Conservation (phyloP, 2,329 filamentous ascomycete species). For the Aspergillus sp. region DNA sequence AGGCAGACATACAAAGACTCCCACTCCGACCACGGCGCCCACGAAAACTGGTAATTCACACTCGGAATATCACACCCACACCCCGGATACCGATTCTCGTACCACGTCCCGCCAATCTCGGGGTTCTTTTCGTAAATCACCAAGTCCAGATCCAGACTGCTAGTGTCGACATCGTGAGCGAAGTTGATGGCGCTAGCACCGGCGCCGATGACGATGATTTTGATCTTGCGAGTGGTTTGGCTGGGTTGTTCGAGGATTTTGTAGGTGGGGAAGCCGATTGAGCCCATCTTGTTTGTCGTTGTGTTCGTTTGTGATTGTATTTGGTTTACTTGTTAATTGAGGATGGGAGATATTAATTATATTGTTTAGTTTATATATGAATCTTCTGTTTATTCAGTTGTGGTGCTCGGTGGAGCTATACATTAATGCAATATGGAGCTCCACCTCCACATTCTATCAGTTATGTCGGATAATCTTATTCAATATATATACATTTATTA, state of each 20-base stretch:
- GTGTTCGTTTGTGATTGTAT: slow-evolving; percentile 3
- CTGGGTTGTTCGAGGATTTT: slow-evolving; percentile 8
- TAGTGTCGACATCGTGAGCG: slow-evolving; percentile 10
- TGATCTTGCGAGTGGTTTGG: slow-evolving; percentile 7
- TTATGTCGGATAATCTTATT: no score
- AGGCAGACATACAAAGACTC: slow-evolving; percentile 6
- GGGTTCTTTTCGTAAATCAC: slow-evolving; percentile 28
- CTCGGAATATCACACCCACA: slow-evolving; percentile 29
- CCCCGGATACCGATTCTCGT: slow-evolving; percentile 29
- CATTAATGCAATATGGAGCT: no score
- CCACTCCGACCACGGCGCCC: slow-evolving; percentile 19
- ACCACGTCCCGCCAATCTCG: slow-evolving; percentile 35
- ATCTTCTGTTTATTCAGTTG: no score
- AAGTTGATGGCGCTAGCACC: slow-evolving; percentile 13
- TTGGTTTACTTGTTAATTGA: no score
- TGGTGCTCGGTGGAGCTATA: no score
- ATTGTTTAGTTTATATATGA: no score
- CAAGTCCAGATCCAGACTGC: slow-evolving; percentile 12
- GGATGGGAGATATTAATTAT: no score
- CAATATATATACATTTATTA: no score
- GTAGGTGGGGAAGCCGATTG: background rate
- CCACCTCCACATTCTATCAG: no score
- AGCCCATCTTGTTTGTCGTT: background rate
- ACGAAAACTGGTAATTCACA: slow-evolving; percentile 29
- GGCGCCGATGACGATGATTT: slow-evolving; percentile 11